Conservation (phyloP, 768 basidiomycete species). For the Phylloporus sp. region DNA sequence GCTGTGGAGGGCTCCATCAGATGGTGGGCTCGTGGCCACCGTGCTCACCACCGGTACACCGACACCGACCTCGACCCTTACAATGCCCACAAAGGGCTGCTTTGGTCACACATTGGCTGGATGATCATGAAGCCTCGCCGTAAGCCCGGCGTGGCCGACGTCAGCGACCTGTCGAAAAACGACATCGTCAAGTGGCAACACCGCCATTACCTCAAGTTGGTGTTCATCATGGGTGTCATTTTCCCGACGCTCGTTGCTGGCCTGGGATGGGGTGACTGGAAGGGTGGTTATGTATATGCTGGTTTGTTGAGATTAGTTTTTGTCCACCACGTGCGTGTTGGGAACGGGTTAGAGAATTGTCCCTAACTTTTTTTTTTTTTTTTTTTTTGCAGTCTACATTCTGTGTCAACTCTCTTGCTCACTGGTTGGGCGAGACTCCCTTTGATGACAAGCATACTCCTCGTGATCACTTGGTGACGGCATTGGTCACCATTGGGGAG, state of each 20-base stretch:
- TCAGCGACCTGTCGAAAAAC: constrained; percentile 80
- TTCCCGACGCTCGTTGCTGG: constrained; percentile 77
- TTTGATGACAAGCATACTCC: constrained; percentile 96
- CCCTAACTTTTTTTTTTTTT: constrained; percentile 1
- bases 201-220: constrained; percentile 64
- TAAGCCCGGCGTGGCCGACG: constrained; percentile 85
- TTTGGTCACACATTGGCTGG: constrained; percentile 87
- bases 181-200: constrained; percentile 85
- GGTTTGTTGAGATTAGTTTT: constrained; percentile 73
- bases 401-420: constrained; percentile 94
- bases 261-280: constrained; percentile 78
- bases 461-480: constrained; percentile 83
- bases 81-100: constrained; percentile 84
- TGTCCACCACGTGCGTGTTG: constrained; percentile 73
- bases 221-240: constrained; percentile 64
- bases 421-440: constrained; percentile 90
- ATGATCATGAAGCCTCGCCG: constrained; percentile 89
- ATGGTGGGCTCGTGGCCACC: constrained; percentile 98
- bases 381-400: constrained; percentile 72
- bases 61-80: constrained; percentile 97
- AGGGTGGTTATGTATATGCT: constrained; percentile 84
- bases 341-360: neutral
- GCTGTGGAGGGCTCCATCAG: constrained; percentile 96
- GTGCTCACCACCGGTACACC: constrained; percentile 95
- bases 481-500: constrained; percentile 87